Evolutionary conservation across 1,139 yeast species (phyloP).

Genomic region (Geotrichum histeridarum): DNA sequence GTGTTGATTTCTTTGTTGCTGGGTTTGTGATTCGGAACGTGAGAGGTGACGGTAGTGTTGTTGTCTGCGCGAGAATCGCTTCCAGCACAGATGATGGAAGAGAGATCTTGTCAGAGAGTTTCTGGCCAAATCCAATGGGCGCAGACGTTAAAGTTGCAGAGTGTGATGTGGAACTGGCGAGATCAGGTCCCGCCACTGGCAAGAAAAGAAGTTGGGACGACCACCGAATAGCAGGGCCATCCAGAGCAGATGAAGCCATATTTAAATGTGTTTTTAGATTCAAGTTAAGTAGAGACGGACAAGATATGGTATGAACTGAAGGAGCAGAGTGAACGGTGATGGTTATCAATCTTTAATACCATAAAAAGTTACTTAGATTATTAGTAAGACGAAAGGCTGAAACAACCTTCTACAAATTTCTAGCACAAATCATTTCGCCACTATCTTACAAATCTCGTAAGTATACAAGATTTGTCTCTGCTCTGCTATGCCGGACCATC

Average conservation of each 20-base stretch:
- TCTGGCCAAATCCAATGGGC: not conserved
- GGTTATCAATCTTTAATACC: too few relatives aligned
- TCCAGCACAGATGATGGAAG: constrained; percentile 35
- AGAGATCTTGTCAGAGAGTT: constrained; percentile 30
- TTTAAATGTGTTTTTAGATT: too few relatives aligned
- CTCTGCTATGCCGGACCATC: too few relatives aligned
- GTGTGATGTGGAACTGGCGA: not conserved
- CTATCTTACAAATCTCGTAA: too few relatives aligned
- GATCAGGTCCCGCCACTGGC: constrained; percentile 12
- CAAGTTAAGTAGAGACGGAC: not conserved
- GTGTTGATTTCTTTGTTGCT: constrained; percentile 27
- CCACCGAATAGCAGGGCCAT: constrained; percentile 8
- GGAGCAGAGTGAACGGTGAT: not conserved
- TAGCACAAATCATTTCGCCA: too few relatives aligned
- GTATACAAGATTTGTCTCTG: too few relatives aligned
- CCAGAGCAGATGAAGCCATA: constrained; percentile 6
- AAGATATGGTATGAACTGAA: not conserved
- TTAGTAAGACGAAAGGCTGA: too few relatives aligned
- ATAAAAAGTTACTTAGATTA: too few relatives aligned
- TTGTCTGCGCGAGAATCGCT: constrained; percentile 25
- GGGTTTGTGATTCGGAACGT: constrained; percentile 34
- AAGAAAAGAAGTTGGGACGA: constrained; percentile 15
- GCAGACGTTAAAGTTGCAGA: not conserved
- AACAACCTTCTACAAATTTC: too few relatives aligned
- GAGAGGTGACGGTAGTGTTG: constrained; percentile 37